Conservation (phyloP, 441 rosid species). For the Euphorbia schlechtendalii region DNA sequence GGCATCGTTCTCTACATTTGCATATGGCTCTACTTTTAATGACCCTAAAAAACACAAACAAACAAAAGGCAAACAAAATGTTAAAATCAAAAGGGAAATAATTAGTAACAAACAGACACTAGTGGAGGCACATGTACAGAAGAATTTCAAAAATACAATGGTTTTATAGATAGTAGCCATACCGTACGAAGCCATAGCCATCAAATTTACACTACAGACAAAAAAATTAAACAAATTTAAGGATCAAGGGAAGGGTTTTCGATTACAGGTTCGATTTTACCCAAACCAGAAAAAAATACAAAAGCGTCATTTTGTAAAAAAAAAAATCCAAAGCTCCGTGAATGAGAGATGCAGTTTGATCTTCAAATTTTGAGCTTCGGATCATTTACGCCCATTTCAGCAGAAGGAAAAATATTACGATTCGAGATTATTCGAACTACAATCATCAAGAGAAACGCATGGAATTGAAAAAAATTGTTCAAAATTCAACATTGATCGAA, state of each 20-base stretch:
- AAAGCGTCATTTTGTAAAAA: not conserved
- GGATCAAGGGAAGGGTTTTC: constrained; percentile 16
- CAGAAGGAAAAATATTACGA: not conserved
- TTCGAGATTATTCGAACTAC: not conserved
- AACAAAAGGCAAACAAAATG: constrained; percentile 17
- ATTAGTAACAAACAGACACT: no score
- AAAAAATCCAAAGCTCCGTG: constrained; percentile 4
- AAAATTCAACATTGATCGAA: not conserved
- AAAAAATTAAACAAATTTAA: constrained; percentile 1
- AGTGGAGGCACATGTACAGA: no score
- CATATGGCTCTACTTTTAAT: constrained; percentile 30
- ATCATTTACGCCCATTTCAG: constrained; percentile 5
- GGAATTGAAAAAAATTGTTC: not conserved
- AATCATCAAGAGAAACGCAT: not conserved
- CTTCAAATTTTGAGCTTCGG: not conserved
- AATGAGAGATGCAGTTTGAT: not conserved
- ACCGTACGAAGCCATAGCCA: constrained; percentile 10
- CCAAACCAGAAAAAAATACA: constrained; percentile 17
- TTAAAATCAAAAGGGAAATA: constrained; percentile 9
- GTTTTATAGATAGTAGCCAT: not conserved
- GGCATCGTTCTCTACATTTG: constrained; percentile 22
- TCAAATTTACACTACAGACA: constrained; percentile 16
- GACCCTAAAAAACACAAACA: constrained; percentile 22
- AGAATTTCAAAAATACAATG: constrained; percentile 11
- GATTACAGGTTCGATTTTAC: constrained; percentile 8